Evolutionary conservation across 768 basidiomycete genomes (phyloP), one percentile per base, ranked within the genome.

Genomic region (Trametes maxima): DNA sequence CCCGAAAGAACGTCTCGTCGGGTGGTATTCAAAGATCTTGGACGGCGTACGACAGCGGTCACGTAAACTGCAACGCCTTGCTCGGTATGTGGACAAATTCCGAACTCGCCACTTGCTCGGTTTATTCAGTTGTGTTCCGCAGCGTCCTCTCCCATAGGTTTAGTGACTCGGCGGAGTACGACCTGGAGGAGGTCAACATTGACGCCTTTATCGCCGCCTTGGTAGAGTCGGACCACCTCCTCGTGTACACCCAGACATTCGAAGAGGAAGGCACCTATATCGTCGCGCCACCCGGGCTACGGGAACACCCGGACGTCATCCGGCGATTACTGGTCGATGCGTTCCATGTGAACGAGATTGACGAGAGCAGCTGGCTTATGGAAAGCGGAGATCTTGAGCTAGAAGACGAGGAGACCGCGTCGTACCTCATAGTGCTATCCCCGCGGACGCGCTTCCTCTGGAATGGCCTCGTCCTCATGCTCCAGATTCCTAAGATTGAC

Each of bases 191-290:
- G 56, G 77, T 88, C 39, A 80, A 88, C 44, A 77, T 95, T 59
- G 89, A 90, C 53, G 79, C 80, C n/a, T 90, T 96, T 73, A 90
- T 98, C 55, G 78, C 85, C 22, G 80, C 82, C 12, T 81, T 99
- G 8, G 86, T 91, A 21, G 85, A 88, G 35, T 88, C 93, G 7
- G 94, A 92, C 64, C 95, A 98, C 72, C 89, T 95, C 75, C 85
- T 99, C 59, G 92, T 99, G 46, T 96, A 97, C 74, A 97, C 96
- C 1, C 85, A 88, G 62, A 74, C 77, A 8, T 89, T 90, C 72
- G 94, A 96, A 73, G 87, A 89, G 67, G 89, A 96, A n/a, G 94
- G 94, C 5, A 85, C 89, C 12, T 99, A 98, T 71, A 86, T 98
- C 62, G 80, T 99, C 56, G 96, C 92, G 8, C 87, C 92, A 16